Conservation (phyloP, 2,329 filamentous ascomycete species). For the Zasmidium citrigriseum region DNA sequence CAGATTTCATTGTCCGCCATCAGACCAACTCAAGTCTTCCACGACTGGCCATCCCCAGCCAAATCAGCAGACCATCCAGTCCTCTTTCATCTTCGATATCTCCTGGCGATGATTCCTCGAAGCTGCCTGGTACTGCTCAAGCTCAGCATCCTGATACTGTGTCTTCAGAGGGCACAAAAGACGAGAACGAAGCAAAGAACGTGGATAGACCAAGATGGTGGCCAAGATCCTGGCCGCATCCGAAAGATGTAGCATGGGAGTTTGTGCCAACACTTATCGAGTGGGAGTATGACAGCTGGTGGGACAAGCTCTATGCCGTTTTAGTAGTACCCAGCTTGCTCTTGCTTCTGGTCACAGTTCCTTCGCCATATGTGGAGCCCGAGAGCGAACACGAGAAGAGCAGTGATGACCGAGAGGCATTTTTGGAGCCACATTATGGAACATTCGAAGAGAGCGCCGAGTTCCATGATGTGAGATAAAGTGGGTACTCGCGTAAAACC, state of each 20-base stretch:
- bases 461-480: not conserved
- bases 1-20: too few relatives aligned
- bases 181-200: conserved; percentile 28
- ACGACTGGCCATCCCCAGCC: conserved; percentile 11
- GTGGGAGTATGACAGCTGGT: conserved; percentile 80
- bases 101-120: conserved; percentile 18
- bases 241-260: conserved; percentile 68
- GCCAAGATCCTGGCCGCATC: conserved; percentile 80
- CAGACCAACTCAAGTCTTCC: too few relatives aligned
- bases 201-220: conserved; percentile 32
- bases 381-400: conserved; percentile 43
- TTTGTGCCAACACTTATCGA: conserved; percentile 84
- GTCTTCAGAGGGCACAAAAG: conserved; percentile 37
- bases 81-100: conserved; percentile 45
- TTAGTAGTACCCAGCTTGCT: conserved; percentile 90
- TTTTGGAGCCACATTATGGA: conserved; percentile 16
- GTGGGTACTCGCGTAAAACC: too few relatives aligned
- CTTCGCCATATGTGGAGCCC: conserved; percentile 84
- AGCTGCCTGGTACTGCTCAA: conserved; percentile 48
- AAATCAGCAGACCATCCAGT: conserved; percentile 5
- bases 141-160: conserved; percentile 54
- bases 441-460: conserved; percentile 34
- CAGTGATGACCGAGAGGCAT: conserved; percentile 14
- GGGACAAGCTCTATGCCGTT: conserved; percentile 78
- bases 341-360: conserved; percentile 82